Evolutionary conservation across 225 moss, liverwort and hornwort genomes (phyloP), one percentile per base, ranked within the genome.

Genomic region (Straminergon stramineum): DNA sequence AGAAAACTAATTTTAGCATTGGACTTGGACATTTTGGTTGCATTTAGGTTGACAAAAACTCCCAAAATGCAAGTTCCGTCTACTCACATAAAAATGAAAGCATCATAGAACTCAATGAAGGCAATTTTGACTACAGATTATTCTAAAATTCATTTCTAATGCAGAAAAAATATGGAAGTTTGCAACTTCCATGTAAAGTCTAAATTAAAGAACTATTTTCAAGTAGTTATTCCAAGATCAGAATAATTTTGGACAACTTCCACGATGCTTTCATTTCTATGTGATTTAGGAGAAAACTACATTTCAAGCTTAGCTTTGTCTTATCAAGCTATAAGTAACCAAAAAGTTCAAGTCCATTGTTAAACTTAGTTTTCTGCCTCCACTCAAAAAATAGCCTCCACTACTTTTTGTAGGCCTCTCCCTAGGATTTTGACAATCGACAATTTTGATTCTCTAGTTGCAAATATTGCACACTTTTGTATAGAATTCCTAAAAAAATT

Each of bases 201-300:
- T 9, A 41, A 73, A 43, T 73, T 5, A 9, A 73, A 73, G 16
- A 73, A 37, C 5, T 5, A 6, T 11, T 11, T 68, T 68, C 20
- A 12, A 37, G 3, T 28, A n/a, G n/a, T n/a, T n/a, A 45, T 5
- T 74, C 0, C 0, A 17, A 0, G 6, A 74, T 45, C 1, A 0
- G 0, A 74, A 45, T 74, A 28, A 2, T 17, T 74, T 45, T 45
- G 0, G 6, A 45, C 10, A 5, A 45, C 17, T 74, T 45, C 17
- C 11, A 30, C 2, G 4, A 74, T 74, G 30, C 9, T 74, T 30
- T 28, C 10, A 45, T 17, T 45, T 45, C 10, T 30, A 30, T 17
- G 2, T 10, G 5, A 10, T 3, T 45, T 16, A 9, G 43, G 17
- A 45, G 5, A 41, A 45, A 45, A 41, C 1, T 17, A 28, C 17